Evolutionary conservation across 345 rosid species (phyloP), one percentile per base, ranked within the genome.

Genomic region (Populus davidiana): DNA sequence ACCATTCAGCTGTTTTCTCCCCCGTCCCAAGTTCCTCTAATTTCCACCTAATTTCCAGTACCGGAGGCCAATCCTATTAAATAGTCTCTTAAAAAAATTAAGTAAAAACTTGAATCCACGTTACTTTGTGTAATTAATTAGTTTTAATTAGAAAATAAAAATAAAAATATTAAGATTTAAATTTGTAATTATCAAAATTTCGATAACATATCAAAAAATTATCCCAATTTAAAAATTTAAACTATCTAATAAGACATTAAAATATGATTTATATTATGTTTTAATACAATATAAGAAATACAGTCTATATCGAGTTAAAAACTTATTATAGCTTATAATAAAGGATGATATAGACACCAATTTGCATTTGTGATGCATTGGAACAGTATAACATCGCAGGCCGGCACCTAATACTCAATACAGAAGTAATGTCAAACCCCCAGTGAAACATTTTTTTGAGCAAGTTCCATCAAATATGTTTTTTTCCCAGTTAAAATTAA

Each of bases 161-260:
- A 10, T 41, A 41, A 41, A 12, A 41, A 12, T 41, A 11, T 9
- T 9, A 11, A 41, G 1, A 41, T 12, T 9, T 0, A 0, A 10
- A 41, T 0, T 41, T 0, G 0, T 41, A 0, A 10, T 3, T 41
- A 0, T 41, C 2, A 38, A 38, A 6, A 1, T 0, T 41, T 9
- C 0, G 0, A 41, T 41, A 41, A 0, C 12, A 41, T 41, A 8
- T 9, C 2, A 8, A 9, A 41, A 41, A 9, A 41, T 1, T 0
- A 41, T 41, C 0, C 2, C 0, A 41, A 9, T 2, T 2, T 0
- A 9, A 41, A 41, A 41, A 1, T 2, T 41, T 11, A 2, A 41
- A 2, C 1, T 41, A 41, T 41, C 0, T 8, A 2, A 41, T 9
- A 2, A 39, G 0, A 39, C 9, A 0, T 0, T 11, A 41, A 41